These are phyloP conservation scores for Claviceps spartinae DNA, from an alignment of 2,329 filamentous ascomycete genomes.

Conservation along the genomic window DNA sequence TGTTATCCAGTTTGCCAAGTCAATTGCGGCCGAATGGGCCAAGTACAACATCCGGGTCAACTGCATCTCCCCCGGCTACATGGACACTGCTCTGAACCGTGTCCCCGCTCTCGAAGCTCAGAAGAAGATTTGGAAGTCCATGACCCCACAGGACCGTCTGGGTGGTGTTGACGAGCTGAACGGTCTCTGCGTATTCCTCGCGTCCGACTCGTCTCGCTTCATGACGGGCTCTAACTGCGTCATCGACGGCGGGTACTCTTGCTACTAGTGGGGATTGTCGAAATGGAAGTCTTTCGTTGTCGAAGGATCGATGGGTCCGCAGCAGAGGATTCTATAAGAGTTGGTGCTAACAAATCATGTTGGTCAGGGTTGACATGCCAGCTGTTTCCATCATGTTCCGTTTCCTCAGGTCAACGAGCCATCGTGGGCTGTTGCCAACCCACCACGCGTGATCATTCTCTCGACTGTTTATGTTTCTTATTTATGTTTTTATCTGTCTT, in stretches of 20 bases:
- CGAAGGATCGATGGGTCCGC: too few species aligned
- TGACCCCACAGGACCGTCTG: constrained; percentile 61
- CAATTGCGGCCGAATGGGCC: constrained; percentile 73
- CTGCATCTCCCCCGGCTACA: constrained; percentile 74
- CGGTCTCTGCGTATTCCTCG: constrained; percentile 62
- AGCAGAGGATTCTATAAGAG: too few species aligned
- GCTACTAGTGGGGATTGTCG: constrained; percentile 30
- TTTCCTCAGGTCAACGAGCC: background rate
- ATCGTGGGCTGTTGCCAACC: background rate
- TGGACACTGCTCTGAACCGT: constrained; percentile 72
- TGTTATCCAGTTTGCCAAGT: constrained; percentile 66
- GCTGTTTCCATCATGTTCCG: background rate
- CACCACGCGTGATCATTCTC: background rate
- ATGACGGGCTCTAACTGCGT: constrained; percentile 66
- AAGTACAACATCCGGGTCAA: constrained; percentile 72
- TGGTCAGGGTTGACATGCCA: too few species aligned
- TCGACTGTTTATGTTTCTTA: background rate
- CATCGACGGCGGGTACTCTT: constrained; percentile 58
- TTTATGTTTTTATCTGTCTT: background rate
- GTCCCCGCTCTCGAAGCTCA: constrained; percentile 65
- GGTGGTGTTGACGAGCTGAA: constrained; percentile 65
- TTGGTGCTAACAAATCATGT: too few species aligned
- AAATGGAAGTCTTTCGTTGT: too few species aligned
- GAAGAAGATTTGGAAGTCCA: constrained; percentile 66
- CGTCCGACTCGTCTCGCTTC: constrained; percentile 57